Conservation (phyloP, 257 asterid genomes). For the Jacaranda copaia region DNA sequence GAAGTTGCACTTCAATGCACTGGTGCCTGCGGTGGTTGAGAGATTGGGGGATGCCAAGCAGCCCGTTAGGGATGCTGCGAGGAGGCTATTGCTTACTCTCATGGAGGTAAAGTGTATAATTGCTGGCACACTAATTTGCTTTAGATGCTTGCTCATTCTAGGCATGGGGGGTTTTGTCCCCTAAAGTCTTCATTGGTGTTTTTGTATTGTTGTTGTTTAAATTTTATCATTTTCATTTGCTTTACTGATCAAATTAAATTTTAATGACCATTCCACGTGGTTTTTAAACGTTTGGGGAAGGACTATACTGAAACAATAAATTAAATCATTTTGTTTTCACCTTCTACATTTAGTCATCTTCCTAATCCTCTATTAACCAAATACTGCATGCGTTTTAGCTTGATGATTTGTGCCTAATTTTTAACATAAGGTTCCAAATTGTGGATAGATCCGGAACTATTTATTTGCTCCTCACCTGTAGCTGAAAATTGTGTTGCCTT, state of each 20-base stretch:
- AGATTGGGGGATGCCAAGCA: constrained; percentile 91
- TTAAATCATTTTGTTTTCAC: neutral
- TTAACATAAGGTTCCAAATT: neutral
- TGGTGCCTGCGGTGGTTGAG: constrained; percentile 96
- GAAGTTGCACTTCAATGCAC: constrained; percentile 93
- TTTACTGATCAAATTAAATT: no score
- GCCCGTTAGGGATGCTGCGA: constrained; percentile 94
- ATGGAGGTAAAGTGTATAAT: constrained; percentile 75
- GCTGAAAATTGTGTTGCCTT: neutral
- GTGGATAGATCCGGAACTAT: constrained; percentile 17
- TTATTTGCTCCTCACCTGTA: neutral
- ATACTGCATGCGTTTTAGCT: no score
- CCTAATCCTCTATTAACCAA: no score
- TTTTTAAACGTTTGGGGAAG: neutral
- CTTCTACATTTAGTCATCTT: neutral
- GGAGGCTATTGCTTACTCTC: constrained; percentile 85
- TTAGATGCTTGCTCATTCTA: constrained; percentile 15
- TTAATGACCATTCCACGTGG: no score
- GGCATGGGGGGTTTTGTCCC: constrained; percentile 31
- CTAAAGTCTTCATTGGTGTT: neutral
- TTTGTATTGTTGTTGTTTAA: constrained; percentile 19
- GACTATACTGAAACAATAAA: neutral
- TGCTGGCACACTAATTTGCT: constrained; percentile 23
- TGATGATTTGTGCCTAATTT: no score
- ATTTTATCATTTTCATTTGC: neutral